Base-by-base conservation (phyloP, 2,329 filamentous ascomycete genomes). In the Talaromyces sp. region DNA sequence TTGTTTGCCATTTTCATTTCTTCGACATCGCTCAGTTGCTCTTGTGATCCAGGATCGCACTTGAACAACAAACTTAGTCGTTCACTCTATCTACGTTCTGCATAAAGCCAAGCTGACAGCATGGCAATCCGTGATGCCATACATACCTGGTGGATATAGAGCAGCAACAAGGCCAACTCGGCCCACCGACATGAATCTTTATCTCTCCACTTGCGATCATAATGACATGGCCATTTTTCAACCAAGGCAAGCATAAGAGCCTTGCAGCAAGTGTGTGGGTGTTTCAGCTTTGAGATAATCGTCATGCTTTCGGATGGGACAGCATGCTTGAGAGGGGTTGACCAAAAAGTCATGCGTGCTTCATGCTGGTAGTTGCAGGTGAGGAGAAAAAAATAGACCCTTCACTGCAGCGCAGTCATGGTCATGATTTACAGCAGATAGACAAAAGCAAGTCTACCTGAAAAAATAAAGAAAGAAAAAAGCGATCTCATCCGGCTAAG, bases 41-140 rank as follows among this genome's bases (percentile, higher is more conserved):
- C 52, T 42, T 47, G 43, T 30, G 30, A 37, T 32, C 24, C 50
- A 58, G 35, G 46, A 55, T 51, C 55, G 53, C 36, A 47, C 33
- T 27, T 13, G 29, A 24, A 27, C 4, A 9, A 27, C 4, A 27
- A 9, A 27, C 5, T 33, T 41, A 24, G 27, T 55, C 56, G 57
- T 61, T 53, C 65, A 52, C 64, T 67, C 67, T 71, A 71, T 72
- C 70, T 73, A 73, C 69, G 64, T 62, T 63, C 56, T 66, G 63
- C 57, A 68, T 56, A 63, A 65, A 54, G 49, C 58, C 49, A 64
- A 29, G 57, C 55, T 51, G 52, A 49, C 41, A 40, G 51, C 42
- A 22, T 19, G 19, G 29, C 24, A 40, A 32, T 11, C 16, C 11
- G 19, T n/a, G 17, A 13, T 41, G 35, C 20, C 30, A 33, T 33